Base-by-base conservation (phyloP, 768 basidiomycete species). In the Tricholoma sp. region DNA sequence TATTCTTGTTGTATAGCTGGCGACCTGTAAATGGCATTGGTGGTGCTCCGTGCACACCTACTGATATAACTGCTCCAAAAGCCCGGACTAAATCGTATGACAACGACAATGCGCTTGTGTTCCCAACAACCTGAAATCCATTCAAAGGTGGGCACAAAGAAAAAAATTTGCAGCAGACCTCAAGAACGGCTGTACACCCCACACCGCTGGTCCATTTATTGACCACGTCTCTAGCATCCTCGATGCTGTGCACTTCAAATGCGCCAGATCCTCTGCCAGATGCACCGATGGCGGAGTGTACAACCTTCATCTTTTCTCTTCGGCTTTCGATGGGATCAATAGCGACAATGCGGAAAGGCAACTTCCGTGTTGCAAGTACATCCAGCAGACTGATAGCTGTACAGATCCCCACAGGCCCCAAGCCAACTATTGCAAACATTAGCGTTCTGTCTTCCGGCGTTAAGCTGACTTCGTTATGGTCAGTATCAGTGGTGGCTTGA, bases 401-500 rank as follows among this genome's bases (percentile, higher is more conserved):
- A 60, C 89, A 91, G 57, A 91, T 71, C 19, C 90, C 90, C 9
- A 92, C 90, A 16, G 90, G 90, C 6, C 90, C 90, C 52, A 92
- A 74, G 3, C 89, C 90, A 18, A 91, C 71, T 31, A 91, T 72
- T 0, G 84, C 90, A 52, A 91, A 71, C 0, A 81, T 85, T 57
- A 90, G 65, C 7, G 71, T 58, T 55, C 68, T 74, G 58, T 90
- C 87, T 53, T 78, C 78, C 5, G 70, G 59, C 7, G 71, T 73
- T 47, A 83, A 63, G 21, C 54, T 43, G 62, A 74, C 61, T 27
- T 69, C 69, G 51, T 72, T 70, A 5, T 61, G 64, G 39, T 64
- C 65, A n/a, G 57, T 47, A 18, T 52, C 64, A 19, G 50, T 57
- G 18, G 64, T 53, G 16, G 66, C 63, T 10, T 27, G 27, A 50